Evolutionary conservation across 352 stramenopile species (phyloP).

Genomic region (Phytophthora kernoviae): DNA sequence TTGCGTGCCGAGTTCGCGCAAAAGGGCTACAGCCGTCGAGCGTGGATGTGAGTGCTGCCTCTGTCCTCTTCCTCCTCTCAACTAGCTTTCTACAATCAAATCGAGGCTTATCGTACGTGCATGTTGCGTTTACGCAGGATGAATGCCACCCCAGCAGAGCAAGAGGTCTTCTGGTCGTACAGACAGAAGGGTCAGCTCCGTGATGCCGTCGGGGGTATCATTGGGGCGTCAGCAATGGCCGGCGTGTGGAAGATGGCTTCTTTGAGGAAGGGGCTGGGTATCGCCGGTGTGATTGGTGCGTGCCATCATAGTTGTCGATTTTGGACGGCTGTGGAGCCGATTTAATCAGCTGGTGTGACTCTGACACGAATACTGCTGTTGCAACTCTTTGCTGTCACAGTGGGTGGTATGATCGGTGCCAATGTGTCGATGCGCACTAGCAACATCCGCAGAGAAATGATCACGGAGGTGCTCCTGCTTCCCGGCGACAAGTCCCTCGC

Average conservation of each 20-base stretch:
- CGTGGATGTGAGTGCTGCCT: slow-evolving; percentile 25
- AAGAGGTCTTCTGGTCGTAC: slow-evolving; percentile 24
- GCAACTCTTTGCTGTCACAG: neutral
- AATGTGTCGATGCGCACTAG: slow-evolving; percentile 15
- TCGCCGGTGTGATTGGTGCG: slow-evolving; percentile 23
- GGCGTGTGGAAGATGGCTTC: slow-evolving; percentile 21
- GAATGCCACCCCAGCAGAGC: slow-evolving; percentile 15
- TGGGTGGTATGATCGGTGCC: slow-evolving; percentile 21
- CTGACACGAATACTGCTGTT: neutral
- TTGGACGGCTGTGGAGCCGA: no score
- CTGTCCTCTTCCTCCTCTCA: no score
- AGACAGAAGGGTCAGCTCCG: slow-evolving; percentile 17
- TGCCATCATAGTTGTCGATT: neutral
- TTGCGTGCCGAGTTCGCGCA: slow-evolving; percentile 52
- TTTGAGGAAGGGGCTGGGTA: slow-evolving; percentile 16
- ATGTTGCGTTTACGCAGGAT: slow-evolving; percentile 1
- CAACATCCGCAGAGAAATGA: slow-evolving; percentile 19
- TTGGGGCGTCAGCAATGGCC: slow-evolving; percentile 24
- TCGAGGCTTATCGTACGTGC: neutral
- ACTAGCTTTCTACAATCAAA: neutral
- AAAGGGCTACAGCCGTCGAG: slow-evolving; percentile 37
- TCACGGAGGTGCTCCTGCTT: slow-evolving; percentile 24
- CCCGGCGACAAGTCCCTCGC: slow-evolving; percentile 20
- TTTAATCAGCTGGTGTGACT: neutral
- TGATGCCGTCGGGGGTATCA: slow-evolving; percentile 12